Evolutionary conservation across 148 eudicot species (phyloP).

Genomic region (Persicaria tinctoria): DNA sequence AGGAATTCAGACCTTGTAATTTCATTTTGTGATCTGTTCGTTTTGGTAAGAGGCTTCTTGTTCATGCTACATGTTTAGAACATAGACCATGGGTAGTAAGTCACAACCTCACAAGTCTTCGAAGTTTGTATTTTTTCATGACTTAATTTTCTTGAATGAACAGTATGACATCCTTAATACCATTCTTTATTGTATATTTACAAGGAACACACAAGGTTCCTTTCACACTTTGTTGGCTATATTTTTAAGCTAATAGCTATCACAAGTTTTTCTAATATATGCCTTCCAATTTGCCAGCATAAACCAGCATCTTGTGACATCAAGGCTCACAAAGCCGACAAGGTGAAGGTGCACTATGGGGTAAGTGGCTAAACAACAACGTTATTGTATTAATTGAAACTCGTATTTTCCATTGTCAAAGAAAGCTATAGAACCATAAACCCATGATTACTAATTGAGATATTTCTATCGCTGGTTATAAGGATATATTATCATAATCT

Average conservation of each 20-base stretch:
- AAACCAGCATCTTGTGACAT: constrained; percentile 76
- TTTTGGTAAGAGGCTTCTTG: too few species aligned
- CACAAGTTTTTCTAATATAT: constrained; percentile 3
- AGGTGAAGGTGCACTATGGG: constrained; percentile 83
- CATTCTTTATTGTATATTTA: too few species aligned
- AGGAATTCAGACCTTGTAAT: too few species aligned
- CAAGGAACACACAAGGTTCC: not conserved
- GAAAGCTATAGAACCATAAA: not conserved
- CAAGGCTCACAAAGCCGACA: constrained; percentile 96
- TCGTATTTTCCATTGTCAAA: not conserved
- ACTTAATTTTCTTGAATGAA: too few species aligned
- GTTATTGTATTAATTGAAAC: not conserved
- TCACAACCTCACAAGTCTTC: too few species aligned
- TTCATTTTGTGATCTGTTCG: too few species aligned
- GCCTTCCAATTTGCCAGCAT: constrained; percentile 39
- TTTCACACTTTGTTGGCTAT: not conserved
- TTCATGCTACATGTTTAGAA: too few species aligned
- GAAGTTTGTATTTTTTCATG: too few species aligned
- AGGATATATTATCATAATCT: not conserved
- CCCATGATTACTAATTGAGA: not conserved
- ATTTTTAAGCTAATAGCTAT: not conserved
- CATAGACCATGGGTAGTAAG: too few species aligned
- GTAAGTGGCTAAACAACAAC: constrained; percentile 32
- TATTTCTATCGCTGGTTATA: not conserved
- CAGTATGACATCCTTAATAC: not conserved